Evolutionary conservation across 2,329 filamentous ascomycete species (phyloP).

Genomic region (Xylariaceae sp.): DNA sequence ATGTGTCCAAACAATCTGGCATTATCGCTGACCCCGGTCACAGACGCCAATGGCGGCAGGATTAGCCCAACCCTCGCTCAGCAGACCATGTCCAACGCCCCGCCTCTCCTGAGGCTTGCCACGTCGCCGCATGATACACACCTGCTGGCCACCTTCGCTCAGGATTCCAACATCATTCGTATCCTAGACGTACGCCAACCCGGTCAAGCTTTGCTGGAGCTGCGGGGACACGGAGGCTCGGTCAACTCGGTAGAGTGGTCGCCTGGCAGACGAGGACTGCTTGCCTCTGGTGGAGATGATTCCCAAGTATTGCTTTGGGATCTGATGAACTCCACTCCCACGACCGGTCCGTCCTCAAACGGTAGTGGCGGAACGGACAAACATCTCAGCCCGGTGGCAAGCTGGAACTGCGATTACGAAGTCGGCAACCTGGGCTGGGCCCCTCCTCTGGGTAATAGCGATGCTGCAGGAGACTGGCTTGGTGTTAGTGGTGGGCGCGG

Average conservation of each 20-base stretch:
- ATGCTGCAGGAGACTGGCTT: conserved; percentile 73
- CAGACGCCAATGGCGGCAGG: conserved; percentile 57
- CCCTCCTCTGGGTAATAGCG: conserved; percentile 64
- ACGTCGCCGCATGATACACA: conserved; percentile 95
- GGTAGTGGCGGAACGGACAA: conserved; percentile 53
- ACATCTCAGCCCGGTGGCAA: conserved; percentile 66
- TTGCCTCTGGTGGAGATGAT: conserved; percentile 91
- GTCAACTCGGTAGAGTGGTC: conserved; percentile 98
- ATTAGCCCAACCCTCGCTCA: conserved; percentile 74
- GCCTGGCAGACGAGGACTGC: conserved; percentile 76
- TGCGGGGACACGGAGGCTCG: conserved; percentile 80
- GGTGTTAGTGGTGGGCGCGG: conserved; percentile 78
- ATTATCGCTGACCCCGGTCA: conserved; percentile 4
- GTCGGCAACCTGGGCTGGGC: conserved; percentile 84
- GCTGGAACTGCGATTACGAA: conserved; percentile 85
- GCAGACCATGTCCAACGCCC: conserved; percentile 73
- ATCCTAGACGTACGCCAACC: conserved; percentile 96
- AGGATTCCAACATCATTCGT: conserved; percentile 87
- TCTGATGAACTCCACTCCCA: conserved; percentile 65
- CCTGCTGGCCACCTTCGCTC: conserved; percentile 93
- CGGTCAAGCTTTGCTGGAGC: conserved; percentile 88
- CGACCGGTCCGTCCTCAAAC: conserved; percentile 45
- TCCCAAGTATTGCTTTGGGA: conserved; percentile 93
- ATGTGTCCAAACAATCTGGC: no score
- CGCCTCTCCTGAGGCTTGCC: conserved; percentile 75